phyloP scores from a whole-genome alignment of 495 filamentous ascomycete genomes.

The Xylaria sp. region DNA sequence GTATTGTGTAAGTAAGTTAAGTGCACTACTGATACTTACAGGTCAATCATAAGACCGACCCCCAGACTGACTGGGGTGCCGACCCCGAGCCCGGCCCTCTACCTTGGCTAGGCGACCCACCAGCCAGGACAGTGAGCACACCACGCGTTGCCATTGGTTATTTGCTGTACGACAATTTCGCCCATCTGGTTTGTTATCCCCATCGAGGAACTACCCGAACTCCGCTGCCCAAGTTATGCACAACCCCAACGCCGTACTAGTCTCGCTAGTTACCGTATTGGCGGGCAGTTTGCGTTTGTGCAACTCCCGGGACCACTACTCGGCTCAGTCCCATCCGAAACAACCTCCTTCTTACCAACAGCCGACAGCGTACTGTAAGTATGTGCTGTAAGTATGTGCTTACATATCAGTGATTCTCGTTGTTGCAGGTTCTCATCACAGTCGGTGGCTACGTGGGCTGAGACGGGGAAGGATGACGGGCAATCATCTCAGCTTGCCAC shows the following conservation, averaged over 20 bases:
- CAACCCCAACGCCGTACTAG: constrained; percentile 6
- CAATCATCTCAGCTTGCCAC: background rate
- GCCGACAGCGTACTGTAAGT: too few species aligned
- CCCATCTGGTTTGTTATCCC: background rate
- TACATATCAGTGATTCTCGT: background rate
- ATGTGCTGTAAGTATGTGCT: too few species aligned
- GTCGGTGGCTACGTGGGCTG: background rate
- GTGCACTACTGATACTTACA: too few species aligned
- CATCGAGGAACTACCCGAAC: background rate
- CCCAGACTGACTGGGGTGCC: constrained; percentile 1
- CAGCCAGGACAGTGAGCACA: too few species aligned
- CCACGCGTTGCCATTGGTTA: background rate
- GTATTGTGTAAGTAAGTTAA: too few species aligned
- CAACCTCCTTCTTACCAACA: background rate
- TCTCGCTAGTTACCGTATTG: too few species aligned
- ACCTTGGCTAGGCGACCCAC: background rate
- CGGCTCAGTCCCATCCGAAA: background rate
- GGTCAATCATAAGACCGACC: constrained; percentile 8
- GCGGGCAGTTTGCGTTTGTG: background rate
- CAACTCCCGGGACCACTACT: background rate
- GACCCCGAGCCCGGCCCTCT: constrained; percentile 12
- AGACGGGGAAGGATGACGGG: background rate
- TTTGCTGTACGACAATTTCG: background rate
- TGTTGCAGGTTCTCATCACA: too few species aligned
- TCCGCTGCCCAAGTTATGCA: background rate